Evolutionary conservation across 371 early-diverging fungal genomes (phyloP).

Genomic region (Paraphysoderma sedebokerense): DNA sequence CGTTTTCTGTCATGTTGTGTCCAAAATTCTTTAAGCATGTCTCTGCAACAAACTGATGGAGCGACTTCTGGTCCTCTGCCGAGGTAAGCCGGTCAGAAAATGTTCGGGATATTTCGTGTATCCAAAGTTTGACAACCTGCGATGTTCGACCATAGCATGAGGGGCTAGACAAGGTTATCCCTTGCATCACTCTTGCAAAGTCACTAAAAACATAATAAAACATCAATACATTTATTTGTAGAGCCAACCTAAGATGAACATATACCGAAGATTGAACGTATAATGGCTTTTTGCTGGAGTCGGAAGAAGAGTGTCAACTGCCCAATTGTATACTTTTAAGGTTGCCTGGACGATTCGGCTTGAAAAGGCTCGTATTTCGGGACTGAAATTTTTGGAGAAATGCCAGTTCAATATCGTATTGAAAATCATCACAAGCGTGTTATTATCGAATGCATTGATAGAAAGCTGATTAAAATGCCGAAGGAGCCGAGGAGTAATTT

Average conservation of each 20-base stretch:
- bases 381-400: conserved; percentile 15
- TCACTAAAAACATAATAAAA: no score
- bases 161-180: conserved; percentile 23
- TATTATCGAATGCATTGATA: conserved; percentile 30
- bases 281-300: conserved; percentile 41
- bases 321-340: conserved; percentile 28
- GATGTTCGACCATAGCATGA: conserved; percentile 18
- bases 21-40: not conserved
- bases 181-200: conserved; percentile 32
- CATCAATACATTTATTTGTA: no score
- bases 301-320: conserved; percentile 26
- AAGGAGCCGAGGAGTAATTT: conserved; percentile 26
- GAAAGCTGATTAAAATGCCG: conserved; percentile 31
- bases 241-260: no score
- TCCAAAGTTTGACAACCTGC: conserved; percentile 28
- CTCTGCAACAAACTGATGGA: not conserved
- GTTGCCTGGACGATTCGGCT: conserved; percentile 20
- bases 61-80: conserved; percentile 5
- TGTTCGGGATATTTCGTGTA: conserved; percentile 31
- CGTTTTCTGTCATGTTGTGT: no score
- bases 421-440: conserved; percentile 23
- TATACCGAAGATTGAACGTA: conserved; percentile 38
- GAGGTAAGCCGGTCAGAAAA: conserved; percentile 36
- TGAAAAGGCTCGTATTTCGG: conserved; percentile 1
- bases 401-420: conserved; percentile 21